Conservation (phyloP, 1,139 yeast species). For the Blastobotrys malaysiensis region DNA sequence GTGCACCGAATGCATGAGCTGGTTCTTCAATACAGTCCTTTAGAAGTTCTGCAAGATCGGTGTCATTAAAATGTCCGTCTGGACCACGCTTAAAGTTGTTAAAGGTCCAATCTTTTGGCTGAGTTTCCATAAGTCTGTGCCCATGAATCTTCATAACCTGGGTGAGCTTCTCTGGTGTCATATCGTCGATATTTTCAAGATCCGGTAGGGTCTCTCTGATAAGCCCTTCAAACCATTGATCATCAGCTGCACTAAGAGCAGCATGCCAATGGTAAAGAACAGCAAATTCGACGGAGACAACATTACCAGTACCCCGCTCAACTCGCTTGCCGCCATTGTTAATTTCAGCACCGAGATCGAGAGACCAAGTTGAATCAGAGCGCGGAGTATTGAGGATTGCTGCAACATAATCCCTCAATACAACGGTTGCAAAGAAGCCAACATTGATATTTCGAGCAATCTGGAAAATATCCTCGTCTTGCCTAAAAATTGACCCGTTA, state of each 20-base stretch:
- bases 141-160: constrained; percentile 9
- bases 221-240: constrained; percentile 5
- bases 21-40: constrained; percentile 12
- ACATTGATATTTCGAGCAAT: constrained; percentile 9
- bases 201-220: constrained; percentile 7
- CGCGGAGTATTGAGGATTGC: constrained; percentile 10
- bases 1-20: constrained; percentile 11
- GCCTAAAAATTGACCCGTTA: constrained; percentile 2
- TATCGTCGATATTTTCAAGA: constrained; percentile 1
- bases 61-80: constrained; percentile 7
- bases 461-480: constrained; percentile 11
- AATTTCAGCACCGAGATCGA: constrained; percentile 9
- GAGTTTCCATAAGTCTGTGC: constrained; percentile 3
- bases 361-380: constrained; percentile 8
- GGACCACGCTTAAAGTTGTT: constrained; percentile 7
- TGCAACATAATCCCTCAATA: constrained; percentile 10
- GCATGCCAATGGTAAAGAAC: constrained; percentile 13
- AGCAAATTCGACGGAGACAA: constrained; percentile 10
- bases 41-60: constrained; percentile 7
- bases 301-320: constrained; percentile 11
- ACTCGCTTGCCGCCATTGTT: constrained; percentile 7
- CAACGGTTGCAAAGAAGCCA: constrained; percentile 10
- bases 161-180: constrained; percentile 6
- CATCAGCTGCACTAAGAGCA: constrained; percentile 11
- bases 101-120: constrained; percentile 10